Evolutionary conservation across 2,329 filamentous ascomycete genomes (phyloP), one percentile per base, ranked within the genome.

Genomic region (Venturia asperata): DNA sequence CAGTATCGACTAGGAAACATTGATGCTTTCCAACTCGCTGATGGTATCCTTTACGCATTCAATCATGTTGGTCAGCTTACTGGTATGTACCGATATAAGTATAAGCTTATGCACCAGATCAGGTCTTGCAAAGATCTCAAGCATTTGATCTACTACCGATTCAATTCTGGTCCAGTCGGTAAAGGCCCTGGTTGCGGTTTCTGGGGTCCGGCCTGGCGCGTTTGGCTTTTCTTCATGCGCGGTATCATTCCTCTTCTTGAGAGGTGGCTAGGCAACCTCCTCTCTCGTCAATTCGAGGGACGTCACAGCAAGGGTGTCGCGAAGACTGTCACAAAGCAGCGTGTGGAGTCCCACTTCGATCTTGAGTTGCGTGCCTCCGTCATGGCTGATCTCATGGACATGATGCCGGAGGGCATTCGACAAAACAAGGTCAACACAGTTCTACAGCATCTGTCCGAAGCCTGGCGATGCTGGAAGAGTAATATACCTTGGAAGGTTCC

Each of bases 401-500:
- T 99, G 95, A 99, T 99, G 94, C 94, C 94, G 0, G 95, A 99
- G 75, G 94, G 94, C 70, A 97, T 99, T 80, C 97, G 97, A 77
- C 94, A 99, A 75, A 99, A 94, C 81, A 99, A 99, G 79, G 92
- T 99, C 76, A 96, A 99, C 77, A 96, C 92, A 1, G 93, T 99
- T 56, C 81, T 99, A 64, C 94, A 97, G 73, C 95, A 99, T 82
- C 79, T 99, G 52, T 97, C 93, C 0, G 94, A 99, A 79, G 94
- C 94, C 17, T 99, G 94, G 94, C 86, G 94, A 79, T 99, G 94
- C 80, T 99, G 94, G 94, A 99, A 99, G 87, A 97, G 92, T 78
- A 99, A 99, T 73, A 99, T 99, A 70, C 94, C 94, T 0, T 99
- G 94, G 94, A 99, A 99, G 80, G 94, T 99, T 2, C 94, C 94